A percentile compares a stretch with the other conserved stretches of the same genome.
Conservation (phyloP, 2,329 filamentous ascomycete genomes). For the Fusarium burgessii region DNA sequence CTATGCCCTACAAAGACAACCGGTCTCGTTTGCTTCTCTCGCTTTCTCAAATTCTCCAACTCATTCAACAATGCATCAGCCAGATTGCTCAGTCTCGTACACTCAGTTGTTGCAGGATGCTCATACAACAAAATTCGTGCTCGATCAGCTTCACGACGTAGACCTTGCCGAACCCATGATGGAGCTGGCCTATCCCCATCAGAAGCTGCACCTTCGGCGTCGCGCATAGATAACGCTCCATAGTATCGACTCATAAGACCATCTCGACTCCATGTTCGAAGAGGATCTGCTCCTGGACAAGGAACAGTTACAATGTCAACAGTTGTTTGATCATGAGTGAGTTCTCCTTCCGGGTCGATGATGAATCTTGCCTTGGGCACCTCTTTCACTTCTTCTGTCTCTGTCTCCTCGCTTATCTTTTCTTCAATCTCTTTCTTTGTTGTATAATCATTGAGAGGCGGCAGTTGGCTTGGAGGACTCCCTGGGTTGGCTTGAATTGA, state of each 20-base stretch:
- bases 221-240: conserved; percentile 55
- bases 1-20: conserved; percentile 72
- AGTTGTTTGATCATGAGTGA: conserved; percentile 63
- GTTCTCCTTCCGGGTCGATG: conserved; percentile 52
- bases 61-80: conserved; percentile 62
- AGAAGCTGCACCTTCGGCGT: conserved; percentile 46
- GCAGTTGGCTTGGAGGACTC: conserved; percentile 41
- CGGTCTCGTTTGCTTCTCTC: conserved; percentile 58
- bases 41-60: conserved; percentile 52
- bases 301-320: conserved; percentile 67
- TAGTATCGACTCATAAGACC: conserved; percentile 62
- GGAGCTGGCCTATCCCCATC: conserved; percentile 47
- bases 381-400: not conserved
- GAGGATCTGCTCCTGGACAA: conserved; percentile 64
- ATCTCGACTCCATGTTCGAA: conserved; percentile 66
- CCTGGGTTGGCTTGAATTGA: conserved; percentile 47
- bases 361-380: conserved; percentile 41
- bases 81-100: conserved; percentile 56
- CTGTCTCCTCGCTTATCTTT: conserved; percentile 7
- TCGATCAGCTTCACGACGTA: conserved; percentile 60
- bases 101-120: conserved; percentile 58
- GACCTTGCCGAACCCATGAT: conserved; percentile 66
- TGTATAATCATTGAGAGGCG: conserved; percentile 35
- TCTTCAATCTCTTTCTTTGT: conserved; percentile 10
- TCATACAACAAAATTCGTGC: conserved; percentile 65